Conservation (phyloP, 768 basidiomycete genomes). For the Pisolithus tinctorius region DNA sequence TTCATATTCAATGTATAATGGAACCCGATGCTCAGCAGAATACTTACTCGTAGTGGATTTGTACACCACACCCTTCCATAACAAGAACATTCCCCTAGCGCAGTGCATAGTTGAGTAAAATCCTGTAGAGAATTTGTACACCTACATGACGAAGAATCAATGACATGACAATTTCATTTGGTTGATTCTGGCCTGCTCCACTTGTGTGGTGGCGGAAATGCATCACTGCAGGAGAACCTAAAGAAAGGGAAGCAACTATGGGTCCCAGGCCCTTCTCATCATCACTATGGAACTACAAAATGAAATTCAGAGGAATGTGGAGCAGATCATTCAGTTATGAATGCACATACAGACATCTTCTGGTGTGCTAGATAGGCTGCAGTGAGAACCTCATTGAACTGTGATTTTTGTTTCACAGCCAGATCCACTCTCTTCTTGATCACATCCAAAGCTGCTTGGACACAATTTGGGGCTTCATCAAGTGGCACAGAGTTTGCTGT, state of each 20-base stretch:
- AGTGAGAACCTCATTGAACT: slow-evolving; percentile 75
- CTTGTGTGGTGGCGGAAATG: slow-evolving; percentile 54
- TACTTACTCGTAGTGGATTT: slow-evolving; percentile 64
- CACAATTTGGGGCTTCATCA: slow-evolving; percentile 49
- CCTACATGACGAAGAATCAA: slow-evolving; percentile 63
- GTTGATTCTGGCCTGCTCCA: slow-evolving; percentile 26
- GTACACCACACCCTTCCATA: slow-evolving; percentile 67
- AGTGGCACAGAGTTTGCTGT: slow-evolving; percentile 68
- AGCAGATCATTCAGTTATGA: neutral
- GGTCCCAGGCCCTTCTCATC: slow-evolving; percentile 69
- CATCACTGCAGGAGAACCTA: slow-evolving; percentile 78
- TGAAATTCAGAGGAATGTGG: slow-evolving; percentile 1
- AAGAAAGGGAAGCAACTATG: slow-evolving; percentile 64
- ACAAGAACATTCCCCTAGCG: slow-evolving; percentile 67
- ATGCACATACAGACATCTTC: slow-evolving; percentile 63
- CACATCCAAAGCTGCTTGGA: slow-evolving; percentile 48
- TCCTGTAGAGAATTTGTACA: neutral
- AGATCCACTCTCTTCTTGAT: slow-evolving; percentile 49
- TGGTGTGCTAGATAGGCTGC: slow-evolving; percentile 84
- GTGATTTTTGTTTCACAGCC: slow-evolving; percentile 32
- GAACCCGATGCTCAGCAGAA: neutral
- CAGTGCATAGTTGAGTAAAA: slow-evolving; percentile 3
- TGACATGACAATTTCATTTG: slow-evolving; percentile 35
- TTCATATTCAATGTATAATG: slow-evolving; percentile 4
- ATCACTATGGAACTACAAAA: slow-evolving; percentile 69